Conservation (phyloP, 805 yeast genomes). For the Yarrowia deformans region DNA sequence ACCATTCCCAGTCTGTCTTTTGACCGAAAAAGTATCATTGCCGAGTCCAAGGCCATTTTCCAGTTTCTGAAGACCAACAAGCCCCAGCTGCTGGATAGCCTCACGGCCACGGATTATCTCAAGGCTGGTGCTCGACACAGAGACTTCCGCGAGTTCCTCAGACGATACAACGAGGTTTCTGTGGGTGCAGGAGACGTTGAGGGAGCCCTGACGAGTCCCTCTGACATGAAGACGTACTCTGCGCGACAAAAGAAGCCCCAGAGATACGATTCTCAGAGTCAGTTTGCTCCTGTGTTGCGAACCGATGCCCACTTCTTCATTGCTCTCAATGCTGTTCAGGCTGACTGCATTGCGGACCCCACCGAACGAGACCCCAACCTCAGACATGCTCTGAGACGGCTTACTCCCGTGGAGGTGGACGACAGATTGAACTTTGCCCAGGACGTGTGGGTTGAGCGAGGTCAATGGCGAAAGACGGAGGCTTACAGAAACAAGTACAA, state of each 20-base stretch:
- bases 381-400: not conserved
- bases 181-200: not conserved
- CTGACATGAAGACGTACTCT: constrained; percentile 1
- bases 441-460: constrained; percentile 36
- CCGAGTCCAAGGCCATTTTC: constrained; percentile 23
- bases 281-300: not conserved
- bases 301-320: constrained; percentile 18
- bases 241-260: constrained; percentile 11
- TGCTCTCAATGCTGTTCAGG: constrained; percentile 26
- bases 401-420: not conserved
- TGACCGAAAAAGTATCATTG: not conserved
- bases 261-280: not conserved
- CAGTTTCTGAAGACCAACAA: constrained; percentile 21
- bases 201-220: not conserved
- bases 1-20: constrained; percentile 20
- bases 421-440: constrained; percentile 27
- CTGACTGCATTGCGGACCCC: constrained; percentile 10
- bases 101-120: constrained; percentile 7
- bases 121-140: constrained; percentile 16
- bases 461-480: constrained; percentile 24
- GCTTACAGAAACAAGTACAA: constrained; percentile 2
- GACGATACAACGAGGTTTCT: constrained; percentile 23
- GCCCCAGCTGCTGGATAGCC: constrained; percentile 14
- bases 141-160: constrained; percentile 15
- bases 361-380: constrained; percentile 18